Base-by-base conservation (phyloP, 768 basidiomycete genomes). In the Kwoniella sp. region DNA sequence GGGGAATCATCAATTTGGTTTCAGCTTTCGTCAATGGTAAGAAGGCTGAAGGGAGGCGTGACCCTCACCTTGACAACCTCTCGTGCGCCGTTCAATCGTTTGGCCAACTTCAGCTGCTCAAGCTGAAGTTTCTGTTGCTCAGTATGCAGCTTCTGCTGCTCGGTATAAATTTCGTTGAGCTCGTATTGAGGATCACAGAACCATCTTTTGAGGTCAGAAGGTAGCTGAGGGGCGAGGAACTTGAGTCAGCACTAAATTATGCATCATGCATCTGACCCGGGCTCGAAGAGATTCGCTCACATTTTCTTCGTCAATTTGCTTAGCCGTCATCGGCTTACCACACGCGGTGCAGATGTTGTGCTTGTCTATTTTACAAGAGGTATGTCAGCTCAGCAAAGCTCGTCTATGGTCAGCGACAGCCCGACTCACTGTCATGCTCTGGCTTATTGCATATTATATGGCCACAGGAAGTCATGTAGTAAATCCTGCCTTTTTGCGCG, bases 391-490 rank as follows among this genome's bases (percentile, higher is more conserved):
- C 17, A 44, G 40, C 17, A 15, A 44, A 44, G 8, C 40, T 44
- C 40, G 8, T 9, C 7, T 9, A 44, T 10, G 3, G 40, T 3
- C 17, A 44, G 17, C 8, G 40, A 15, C 10, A 19, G 17, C 8
- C 13, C 5, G 8, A 51, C 64, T 50, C 46, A 65, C 64, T 44
- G 6, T 60, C 19, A 37, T 65, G 64, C 17, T 55, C 47, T 10
- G 44, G 40, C 9, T 55, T 57, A 22, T 60, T 26, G 50, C 64
- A 65, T 13, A 65, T 13, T 2, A 65, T 27, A 46, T 65, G 64
- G n/a, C 51, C 64, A 37, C 64, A 65, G 12, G 58, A 53, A n/a
- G 64, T 65, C 64, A 65, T 59, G 25, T 26, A 65, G 54, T 54
- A 53, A 15, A 36, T 52, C 37, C n/a, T 17, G 19, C 48, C 54